Evolutionary conservation across 352 stramenopile genomes (phyloP).

Genomic region (Phytopythium sindhum): DNA sequence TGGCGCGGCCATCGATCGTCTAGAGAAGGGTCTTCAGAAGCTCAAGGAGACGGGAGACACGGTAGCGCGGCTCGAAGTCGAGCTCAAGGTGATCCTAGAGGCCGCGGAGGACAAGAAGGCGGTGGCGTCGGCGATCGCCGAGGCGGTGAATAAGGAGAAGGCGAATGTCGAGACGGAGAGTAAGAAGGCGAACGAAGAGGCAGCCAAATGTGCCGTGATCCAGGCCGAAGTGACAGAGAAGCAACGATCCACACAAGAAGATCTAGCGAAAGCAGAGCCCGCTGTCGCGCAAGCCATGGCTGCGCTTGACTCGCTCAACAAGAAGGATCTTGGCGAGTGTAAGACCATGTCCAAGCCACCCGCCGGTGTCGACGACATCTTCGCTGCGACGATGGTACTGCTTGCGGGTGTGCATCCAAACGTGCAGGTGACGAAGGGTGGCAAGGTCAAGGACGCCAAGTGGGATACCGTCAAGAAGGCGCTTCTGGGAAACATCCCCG

Average conservation of each 20-base stretch:
- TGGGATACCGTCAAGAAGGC: conserved; percentile 96
- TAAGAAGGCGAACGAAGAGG: conserved; percentile 91
- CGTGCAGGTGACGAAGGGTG: conserved; percentile 91
- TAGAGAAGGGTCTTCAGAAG: conserved; percentile 92
- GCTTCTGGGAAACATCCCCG: conserved; percentile 92
- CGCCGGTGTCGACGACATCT: conserved; percentile 93
- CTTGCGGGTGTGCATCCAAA: conserved; percentile 94
- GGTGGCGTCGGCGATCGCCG: conserved; percentile 91
- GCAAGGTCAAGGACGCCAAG: conserved; percentile 95
- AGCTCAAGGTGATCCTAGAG: conserved; percentile 94
- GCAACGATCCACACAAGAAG: conserved; percentile 81
- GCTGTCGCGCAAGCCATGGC: conserved; percentile 95
- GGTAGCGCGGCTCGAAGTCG: conserved; percentile 90
- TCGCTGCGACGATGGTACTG: conserved; percentile 91
- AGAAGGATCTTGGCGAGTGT: conserved; percentile 95
- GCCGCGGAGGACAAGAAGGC: conserved; percentile 95
- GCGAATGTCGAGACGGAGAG: conserved; percentile 94
- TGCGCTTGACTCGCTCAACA: conserved; percentile 94
- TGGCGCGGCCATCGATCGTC: conserved; percentile 83
- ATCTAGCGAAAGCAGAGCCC: conserved; percentile 94
- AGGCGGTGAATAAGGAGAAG: conserved; percentile 95
- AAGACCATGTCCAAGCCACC: conserved; percentile 96
- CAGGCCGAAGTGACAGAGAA: conserved; percentile 93
- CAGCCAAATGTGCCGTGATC: conserved; percentile 92
- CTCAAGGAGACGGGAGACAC: conserved; percentile 92